phyloP scores from a whole-genome alignment of 2,329 filamentous ascomycete species.

The Colletotrichum australisinense region DNA sequence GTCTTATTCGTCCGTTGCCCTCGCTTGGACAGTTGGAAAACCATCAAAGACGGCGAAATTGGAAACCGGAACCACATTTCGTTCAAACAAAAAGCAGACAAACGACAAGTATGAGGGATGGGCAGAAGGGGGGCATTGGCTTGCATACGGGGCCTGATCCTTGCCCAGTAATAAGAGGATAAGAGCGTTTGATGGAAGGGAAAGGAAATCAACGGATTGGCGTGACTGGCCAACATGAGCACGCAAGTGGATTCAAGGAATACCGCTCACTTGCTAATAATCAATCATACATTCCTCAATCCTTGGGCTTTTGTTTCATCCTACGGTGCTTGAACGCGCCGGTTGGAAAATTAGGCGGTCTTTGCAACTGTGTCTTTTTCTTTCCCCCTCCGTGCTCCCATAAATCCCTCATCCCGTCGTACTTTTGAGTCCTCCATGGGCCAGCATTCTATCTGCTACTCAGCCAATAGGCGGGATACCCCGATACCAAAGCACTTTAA shows the following conservation, averaged over 20 bases:
- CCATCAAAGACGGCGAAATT: background rate
- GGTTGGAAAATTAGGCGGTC: background rate
- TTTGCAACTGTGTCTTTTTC: conserved; percentile 3
- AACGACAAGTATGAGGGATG: background rate
- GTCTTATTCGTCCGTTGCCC: background rate
- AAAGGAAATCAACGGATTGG: background rate
- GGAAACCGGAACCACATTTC: background rate
- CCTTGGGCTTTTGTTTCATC: conserved; percentile 28
- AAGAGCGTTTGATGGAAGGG: conserved; percentile 2
- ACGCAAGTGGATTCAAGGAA: conserved; percentile 19
- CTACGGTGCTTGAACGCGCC: background rate
- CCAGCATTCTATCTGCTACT: background rate
- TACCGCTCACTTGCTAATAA: conserved; percentile 19
- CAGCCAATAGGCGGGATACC: background rate
- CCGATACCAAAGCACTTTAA: background rate
- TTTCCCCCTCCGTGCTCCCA: background rate
- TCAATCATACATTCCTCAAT: conserved; percentile 29
- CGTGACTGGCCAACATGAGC: conserved; percentile 2
- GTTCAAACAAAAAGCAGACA: background rate
- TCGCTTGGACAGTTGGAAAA: background rate
- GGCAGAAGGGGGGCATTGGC: background rate
- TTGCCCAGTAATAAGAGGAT: background rate
- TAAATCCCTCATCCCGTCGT: background rate
- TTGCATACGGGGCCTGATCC: background rate
- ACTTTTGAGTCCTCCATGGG: background rate